Percentiles rank a stretch among this genome's conserved stretches.
Conservation (phyloP, 805 yeast species). For the Wickerhamomyces kurtzmanii region DNA sequence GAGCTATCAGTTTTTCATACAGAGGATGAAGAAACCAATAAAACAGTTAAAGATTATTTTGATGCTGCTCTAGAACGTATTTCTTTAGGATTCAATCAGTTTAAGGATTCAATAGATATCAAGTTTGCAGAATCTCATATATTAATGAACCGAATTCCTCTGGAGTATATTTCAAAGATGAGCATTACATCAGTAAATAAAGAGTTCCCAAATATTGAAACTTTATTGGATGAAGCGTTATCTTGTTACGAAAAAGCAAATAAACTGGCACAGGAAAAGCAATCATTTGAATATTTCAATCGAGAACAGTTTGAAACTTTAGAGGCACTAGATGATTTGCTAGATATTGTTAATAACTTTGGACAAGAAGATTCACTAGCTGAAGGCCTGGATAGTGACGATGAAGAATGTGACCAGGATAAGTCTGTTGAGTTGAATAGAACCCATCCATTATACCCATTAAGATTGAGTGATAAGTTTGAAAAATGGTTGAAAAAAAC, state of each 20-base stretch:
- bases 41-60: slow-evolving; percentile 45
- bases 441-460: slow-evolving; percentile 50
- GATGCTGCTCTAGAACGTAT: slow-evolving; percentile 67
- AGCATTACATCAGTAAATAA: slow-evolving; percentile 25
- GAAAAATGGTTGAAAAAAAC: slow-evolving; percentile 28
- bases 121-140: slow-evolving; percentile 46
- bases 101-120: slow-evolving; percentile 35
- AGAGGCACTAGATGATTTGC: slow-evolving; percentile 52
- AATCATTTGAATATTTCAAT: slow-evolving; percentile 23
- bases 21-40: slow-evolving; percentile 25
- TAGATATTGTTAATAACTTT: slow-evolving; percentile 59
- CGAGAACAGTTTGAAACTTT: slow-evolving; percentile 40
- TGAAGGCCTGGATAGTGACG: slow-evolving; percentile 53
- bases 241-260: slow-evolving; percentile 31
- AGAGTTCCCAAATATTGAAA: slow-evolving; percentile 24
- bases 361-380: slow-evolving; percentile 42
- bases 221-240: slow-evolving; percentile 36
- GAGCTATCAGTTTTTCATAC: slow-evolving; percentile 52
- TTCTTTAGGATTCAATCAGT: slow-evolving; percentile 42
- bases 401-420: slow-evolving; percentile 28
- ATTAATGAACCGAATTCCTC: slow-evolving; percentile 46
- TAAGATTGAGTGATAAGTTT: too few species aligned
- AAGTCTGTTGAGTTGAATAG: slow-evolving; percentile 27
- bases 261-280: slow-evolving; percentile 10
- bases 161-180: slow-evolving; percentile 45